These are phyloP conservation scores for Drosera capensis DNA, from an alignment of 148 eudicot genomes.

Conservation along the genomic window DNA sequence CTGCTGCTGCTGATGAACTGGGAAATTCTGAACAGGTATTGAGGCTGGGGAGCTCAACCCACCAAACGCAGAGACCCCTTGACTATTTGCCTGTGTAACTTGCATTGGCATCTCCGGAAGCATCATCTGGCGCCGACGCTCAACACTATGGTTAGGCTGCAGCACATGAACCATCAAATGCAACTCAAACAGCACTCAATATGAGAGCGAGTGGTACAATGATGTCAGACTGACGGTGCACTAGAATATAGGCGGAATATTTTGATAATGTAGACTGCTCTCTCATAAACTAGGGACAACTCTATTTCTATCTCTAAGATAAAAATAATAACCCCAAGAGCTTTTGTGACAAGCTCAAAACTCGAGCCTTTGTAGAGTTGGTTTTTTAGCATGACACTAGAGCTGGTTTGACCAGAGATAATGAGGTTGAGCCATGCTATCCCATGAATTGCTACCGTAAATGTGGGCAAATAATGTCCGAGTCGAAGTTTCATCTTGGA, in stretches of 20 bases:
- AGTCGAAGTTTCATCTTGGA: no score
- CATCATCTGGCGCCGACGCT: slow-evolving; percentile 55
- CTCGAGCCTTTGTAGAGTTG: no score
- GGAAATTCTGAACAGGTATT: slow-evolving; percentile 33
- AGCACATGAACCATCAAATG: neutral
- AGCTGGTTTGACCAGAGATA: no score
- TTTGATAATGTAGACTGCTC: no score
- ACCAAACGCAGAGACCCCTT: slow-evolving; percentile 34
- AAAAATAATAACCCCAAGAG: neutral
- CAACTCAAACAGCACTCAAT: neutral
- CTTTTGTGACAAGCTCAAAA: neutral
- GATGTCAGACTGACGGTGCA: no score
- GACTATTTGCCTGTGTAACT: slow-evolving; percentile 34
- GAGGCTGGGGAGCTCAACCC: slow-evolving; percentile 35
- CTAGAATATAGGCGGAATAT: no score
- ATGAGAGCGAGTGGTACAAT: no score
- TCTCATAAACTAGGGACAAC: neutral
- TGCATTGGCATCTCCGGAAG: slow-evolving; percentile 50
- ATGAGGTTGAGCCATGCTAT: no score
- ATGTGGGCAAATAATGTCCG: neutral
- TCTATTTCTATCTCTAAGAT: neutral
- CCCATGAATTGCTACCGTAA: neutral
- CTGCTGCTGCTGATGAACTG: slow-evolving; percentile 45
- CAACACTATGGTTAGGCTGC: slow-evolving; percentile 53
- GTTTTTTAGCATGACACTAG: no score